These are phyloP conservation scores for Hysterangium stoloniferum DNA, from an alignment of 768 basidiomycete species.

Conservation along the genomic window DNA sequence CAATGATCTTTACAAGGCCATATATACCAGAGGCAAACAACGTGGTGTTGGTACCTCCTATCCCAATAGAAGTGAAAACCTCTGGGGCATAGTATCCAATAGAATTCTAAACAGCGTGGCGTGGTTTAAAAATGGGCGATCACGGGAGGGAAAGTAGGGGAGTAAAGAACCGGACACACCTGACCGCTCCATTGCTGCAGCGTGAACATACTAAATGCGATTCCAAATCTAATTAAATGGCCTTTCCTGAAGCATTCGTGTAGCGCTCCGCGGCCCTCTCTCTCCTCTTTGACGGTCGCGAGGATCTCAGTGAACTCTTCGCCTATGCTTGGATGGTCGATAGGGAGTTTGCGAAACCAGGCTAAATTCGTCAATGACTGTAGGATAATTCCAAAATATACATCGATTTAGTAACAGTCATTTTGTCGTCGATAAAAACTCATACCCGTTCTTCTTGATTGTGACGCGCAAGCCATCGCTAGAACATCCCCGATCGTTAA, in stretches of 20 bases:
- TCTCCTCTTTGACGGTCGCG: constrained; percentile 70
- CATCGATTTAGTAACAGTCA: not conserved
- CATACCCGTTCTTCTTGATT: constrained; percentile 6
- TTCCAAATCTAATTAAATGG: constrained; percentile 75
- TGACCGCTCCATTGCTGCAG: constrained; percentile 83
- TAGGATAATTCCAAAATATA: not conserved
- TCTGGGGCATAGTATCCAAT: constrained; percentile 71
- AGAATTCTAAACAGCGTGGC: constrained; percentile 36
- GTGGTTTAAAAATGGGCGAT: not conserved
- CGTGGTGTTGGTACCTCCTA: constrained; percentile 53
- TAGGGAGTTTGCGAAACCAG: constrained; percentile 45
- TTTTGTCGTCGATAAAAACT: not conserved
- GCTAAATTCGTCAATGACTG: constrained; percentile 50
- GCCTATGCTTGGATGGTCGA: constrained; percentile 36
- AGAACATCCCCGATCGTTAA: not conserved
- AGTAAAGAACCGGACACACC: constrained; percentile 1
- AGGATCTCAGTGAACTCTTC: constrained; percentile 74
- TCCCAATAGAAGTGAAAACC: constrained; percentile 50
- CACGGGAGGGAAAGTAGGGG: not conserved
- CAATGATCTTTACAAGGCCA: constrained; percentile 57
- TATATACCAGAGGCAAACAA: constrained; percentile 71
- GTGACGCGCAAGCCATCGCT: constrained; percentile 51
- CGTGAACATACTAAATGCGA: constrained; percentile 72
- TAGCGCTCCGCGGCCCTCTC: constrained; percentile 52
- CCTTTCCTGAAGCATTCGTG: constrained; percentile 78